A percentile compares a stretch with the other conserved stretches of the same genome.
These are phyloP conservation scores for Sordariomycetes sp. DNA, from an alignment of 2,329 filamentous ascomycete species.

Conservation along the genomic window DNA sequence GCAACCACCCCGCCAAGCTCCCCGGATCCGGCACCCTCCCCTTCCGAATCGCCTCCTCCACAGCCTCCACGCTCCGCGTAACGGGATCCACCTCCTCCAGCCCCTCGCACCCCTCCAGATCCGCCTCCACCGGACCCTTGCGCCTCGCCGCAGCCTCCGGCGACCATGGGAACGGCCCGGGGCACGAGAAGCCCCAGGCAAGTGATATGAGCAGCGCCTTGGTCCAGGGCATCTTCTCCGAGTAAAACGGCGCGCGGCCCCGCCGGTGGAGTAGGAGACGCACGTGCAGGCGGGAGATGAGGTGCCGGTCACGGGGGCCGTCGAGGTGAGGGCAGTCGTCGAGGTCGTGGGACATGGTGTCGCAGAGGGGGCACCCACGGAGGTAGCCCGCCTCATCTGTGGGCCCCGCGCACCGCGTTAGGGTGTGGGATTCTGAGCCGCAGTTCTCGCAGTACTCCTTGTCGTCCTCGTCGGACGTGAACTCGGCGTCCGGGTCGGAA, in stretches of 20 bases:
- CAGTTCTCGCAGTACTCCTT: slow-evolving; percentile 1
- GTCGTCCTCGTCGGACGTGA: neutral
- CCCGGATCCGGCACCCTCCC: slow-evolving; percentile 4
- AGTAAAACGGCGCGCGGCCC: slow-evolving; percentile 1
- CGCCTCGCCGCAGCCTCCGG: neutral
- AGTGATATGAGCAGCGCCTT: neutral
- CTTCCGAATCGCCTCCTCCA: slow-evolving; percentile 1
- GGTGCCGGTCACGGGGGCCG: neutral
- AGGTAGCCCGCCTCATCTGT: neutral
- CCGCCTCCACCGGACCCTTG: neutral
- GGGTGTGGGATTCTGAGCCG: neutral
- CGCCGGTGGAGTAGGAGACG: neutral
- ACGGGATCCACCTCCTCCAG: neutral
- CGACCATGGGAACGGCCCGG: slow-evolving; percentile 3
- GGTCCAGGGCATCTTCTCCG: slow-evolving; percentile 2
- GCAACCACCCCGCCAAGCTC: neutral
- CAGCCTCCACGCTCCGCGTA: neutral
- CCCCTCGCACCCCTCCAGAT: neutral
- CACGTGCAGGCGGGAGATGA: neutral
- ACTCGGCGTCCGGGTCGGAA: neutral
- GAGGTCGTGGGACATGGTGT: neutral
- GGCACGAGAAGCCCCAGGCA: neutral
- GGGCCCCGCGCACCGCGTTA: neutral
- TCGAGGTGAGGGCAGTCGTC: slow-evolving; percentile 1
- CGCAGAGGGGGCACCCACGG: slow-evolving; percentile 1